phyloP scores from a whole-genome alignment of 176 grass and related monocot species.

The Oryza coarctata region DNA sequence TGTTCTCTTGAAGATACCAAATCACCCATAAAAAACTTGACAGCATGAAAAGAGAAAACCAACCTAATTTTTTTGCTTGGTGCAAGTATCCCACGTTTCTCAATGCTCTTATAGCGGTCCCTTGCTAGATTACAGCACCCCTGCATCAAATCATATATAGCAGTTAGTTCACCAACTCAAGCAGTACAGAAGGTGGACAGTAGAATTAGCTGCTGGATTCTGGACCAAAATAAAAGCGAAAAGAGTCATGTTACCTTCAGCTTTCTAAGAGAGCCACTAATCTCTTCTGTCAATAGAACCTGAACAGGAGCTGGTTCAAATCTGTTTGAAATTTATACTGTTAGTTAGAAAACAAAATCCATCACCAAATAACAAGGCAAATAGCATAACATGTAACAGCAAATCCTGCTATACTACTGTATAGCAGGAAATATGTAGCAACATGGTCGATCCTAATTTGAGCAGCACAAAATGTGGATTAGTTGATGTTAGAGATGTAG shows the following conservation, averaged over 20 bases:
- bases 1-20: background rate
- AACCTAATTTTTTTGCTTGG: conserved; percentile 54
- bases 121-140: conserved; percentile 54
- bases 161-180: background rate
- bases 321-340: conserved; percentile 48
- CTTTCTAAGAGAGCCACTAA: conserved; percentile 90
- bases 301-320: conserved; percentile 91
- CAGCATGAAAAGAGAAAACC: background rate
- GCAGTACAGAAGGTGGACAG: no score
- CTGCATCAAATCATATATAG: conserved; percentile 6
- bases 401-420: background rate
- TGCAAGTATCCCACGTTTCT: conserved; percentile 56
- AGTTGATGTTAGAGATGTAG: conserved; percentile 31
- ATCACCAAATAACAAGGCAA: conserved; percentile 5
- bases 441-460: background rate
- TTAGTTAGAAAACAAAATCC: background rate
- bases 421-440: background rate
- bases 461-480: background rate
- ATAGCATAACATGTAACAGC: background rate
- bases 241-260: conserved; percentile 62
- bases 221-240: background rate
- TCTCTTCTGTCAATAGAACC: conserved; percentile 97
- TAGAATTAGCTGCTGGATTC: background rate
- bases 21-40: background rate
- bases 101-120: conserved; percentile 62